These are phyloP conservation scores for Phialophora macrospora DNA, from an alignment of 2,329 filamentous ascomycete genomes.

Conservation along the genomic window DNA sequence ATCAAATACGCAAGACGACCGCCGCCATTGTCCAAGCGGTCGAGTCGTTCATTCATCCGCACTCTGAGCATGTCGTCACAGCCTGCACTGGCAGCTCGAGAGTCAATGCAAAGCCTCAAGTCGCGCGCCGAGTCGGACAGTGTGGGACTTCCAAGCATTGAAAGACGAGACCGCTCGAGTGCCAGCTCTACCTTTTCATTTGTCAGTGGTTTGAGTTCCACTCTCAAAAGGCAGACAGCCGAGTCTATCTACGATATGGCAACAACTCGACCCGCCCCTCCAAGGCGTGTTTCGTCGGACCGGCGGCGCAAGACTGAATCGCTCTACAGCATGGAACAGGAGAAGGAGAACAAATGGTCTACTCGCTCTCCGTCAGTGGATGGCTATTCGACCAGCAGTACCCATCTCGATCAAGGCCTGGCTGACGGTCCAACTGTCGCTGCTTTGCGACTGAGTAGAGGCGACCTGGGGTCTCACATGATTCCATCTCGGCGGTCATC, in stretches of 20 bases:
- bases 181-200: slow-evolving; percentile 33
- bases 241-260: slow-evolving; percentile 33
- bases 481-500: slow-evolving; percentile 63
- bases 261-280: slow-evolving; percentile 24
- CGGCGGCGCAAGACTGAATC: slow-evolving; percentile 31
- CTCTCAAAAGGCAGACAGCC: slow-evolving; percentile 22
- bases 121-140: slow-evolving; percentile 34
- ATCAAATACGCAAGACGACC: slow-evolving; percentile 34
- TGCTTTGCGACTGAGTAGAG: slow-evolving; percentile 31
- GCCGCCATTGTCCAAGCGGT: slow-evolving; percentile 28
- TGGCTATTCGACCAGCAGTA: slow-evolving; percentile 16
- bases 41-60: slow-evolving; percentile 27
- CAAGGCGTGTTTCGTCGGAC: slow-evolving; percentile 29
- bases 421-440: slow-evolving; percentile 23
- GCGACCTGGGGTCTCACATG: slow-evolving; percentile 34
- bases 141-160: slow-evolving; percentile 33
- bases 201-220: slow-evolving; percentile 28
- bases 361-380: slow-evolving; percentile 29
- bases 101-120: slow-evolving; percentile 35
- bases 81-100: slow-evolving; percentile 23
- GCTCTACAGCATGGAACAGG: slow-evolving; percentile 31
- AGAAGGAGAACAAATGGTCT: slow-evolving; percentile 27
- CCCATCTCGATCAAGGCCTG: slow-evolving; percentile 12
- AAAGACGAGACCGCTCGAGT: slow-evolving; percentile 32
- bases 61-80: slow-evolving; percentile 27